phyloP scores from a whole-genome alignment of 2,329 filamentous ascomycete genomes.

The Beauveria asiatica region DNA sequence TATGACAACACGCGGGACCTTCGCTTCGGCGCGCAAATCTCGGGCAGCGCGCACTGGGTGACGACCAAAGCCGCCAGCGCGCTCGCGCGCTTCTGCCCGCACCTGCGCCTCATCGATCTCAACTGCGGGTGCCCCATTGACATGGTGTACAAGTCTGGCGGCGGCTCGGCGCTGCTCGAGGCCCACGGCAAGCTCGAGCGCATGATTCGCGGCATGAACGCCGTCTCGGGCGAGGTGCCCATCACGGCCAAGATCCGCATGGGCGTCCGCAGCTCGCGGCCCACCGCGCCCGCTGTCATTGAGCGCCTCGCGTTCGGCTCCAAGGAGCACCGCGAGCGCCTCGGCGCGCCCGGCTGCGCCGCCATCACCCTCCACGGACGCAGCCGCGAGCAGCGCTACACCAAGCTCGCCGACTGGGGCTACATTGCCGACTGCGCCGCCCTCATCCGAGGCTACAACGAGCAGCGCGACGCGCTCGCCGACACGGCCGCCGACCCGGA shows the following conservation, averaged over 20 bases:
- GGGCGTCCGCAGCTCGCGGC: slow-evolving; percentile 71
- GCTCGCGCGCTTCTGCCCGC: slow-evolving; percentile 66
- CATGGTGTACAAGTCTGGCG: slow-evolving; percentile 78
- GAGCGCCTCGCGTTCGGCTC: slow-evolving; percentile 77
- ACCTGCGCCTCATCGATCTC: slow-evolving; percentile 83
- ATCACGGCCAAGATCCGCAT: slow-evolving; percentile 93
- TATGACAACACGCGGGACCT: slow-evolving; percentile 80
- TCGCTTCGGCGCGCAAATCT: slow-evolving; percentile 87
- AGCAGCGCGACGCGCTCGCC: slow-evolving; percentile 52
- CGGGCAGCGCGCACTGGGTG: slow-evolving; percentile 84
- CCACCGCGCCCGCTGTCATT: slow-evolving; percentile 72
- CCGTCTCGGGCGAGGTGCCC: slow-evolving; percentile 80
- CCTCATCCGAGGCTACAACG: slow-evolving; percentile 72
- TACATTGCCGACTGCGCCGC: slow-evolving; percentile 89
- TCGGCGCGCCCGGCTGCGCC: slow-evolving; percentile 75
- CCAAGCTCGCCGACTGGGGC: slow-evolving; percentile 81
- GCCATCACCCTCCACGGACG: slow-evolving; percentile 94
- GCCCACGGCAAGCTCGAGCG: slow-evolving; percentile 80
- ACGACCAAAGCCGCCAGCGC: slow-evolving; percentile 83
- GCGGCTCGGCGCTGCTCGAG: slow-evolving; percentile 88
- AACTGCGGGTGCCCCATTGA: slow-evolving; percentile 98
- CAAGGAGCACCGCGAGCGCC: slow-evolving; percentile 57
- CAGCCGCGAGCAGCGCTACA: slow-evolving; percentile 90
- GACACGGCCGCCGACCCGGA: slow-evolving; percentile 78
- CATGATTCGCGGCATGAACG: slow-evolving; percentile 93